These are phyloP conservation scores for Pestalotiopsis sp. DNA, from an alignment of 2,329 filamentous ascomycete species.

Conservation along the genomic window DNA sequence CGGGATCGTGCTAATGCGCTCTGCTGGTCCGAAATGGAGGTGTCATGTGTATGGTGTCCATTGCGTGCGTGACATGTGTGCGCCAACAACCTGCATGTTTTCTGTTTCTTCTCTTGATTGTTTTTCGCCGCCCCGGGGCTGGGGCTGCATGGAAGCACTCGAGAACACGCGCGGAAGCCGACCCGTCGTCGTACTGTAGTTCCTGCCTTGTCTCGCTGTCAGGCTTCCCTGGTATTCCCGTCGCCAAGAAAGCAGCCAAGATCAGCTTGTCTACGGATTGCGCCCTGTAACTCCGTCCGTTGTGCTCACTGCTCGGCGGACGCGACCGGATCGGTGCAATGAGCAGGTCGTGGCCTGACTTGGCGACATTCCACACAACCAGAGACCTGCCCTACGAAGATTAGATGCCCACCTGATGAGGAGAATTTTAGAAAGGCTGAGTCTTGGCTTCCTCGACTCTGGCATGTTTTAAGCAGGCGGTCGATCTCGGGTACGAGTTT, in stretches of 20 bases:
- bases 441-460: neutral
- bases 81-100: no score
- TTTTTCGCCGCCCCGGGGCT: neutral
- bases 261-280: neutral
- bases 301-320: neutral
- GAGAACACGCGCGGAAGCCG: neutral
- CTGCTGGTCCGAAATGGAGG: neutral
- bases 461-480: no score
- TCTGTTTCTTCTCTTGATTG: neutral
- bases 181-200: neutral
- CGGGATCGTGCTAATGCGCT: neutral
- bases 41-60: neutral
- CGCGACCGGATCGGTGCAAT: neutral
- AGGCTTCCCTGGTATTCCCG: no score
- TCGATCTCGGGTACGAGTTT: no score
- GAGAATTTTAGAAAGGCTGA: neutral
- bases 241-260: neutral
- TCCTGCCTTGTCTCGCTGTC: no score
- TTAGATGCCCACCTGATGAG: neutral
- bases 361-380: neutral
- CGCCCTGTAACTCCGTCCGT: neutral
- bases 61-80: neutral
- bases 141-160: neutral
- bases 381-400: neutral
- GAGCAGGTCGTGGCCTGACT: neutral